Percentiles rank a stretch among this genome's conserved stretches.
phyloP scores from a whole-genome alignment of 2,329 filamentous ascomycete species.

The Colletotrichum limetticola region DNA sequence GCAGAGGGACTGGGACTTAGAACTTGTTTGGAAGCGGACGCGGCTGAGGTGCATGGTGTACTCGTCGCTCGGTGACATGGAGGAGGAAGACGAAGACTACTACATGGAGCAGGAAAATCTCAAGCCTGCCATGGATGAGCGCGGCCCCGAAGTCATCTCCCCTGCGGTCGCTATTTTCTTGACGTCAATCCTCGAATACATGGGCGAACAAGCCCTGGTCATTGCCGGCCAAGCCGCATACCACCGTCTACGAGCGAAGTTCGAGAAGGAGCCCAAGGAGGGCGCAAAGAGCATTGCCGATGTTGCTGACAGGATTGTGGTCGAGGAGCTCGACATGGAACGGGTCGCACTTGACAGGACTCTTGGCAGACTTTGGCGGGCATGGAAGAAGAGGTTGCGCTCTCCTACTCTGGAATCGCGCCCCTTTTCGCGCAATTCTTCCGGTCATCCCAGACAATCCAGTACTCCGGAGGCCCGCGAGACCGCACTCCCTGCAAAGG shows the following conservation, averaged over 20 bases:
- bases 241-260: constrained; percentile 69
- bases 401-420: constrained; percentile 61
- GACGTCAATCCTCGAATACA: constrained; percentile 92
- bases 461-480: constrained; percentile 52
- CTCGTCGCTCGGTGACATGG: constrained; percentile 93
- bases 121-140: constrained; percentile 65
- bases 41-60: constrained; percentile 98
- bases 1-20: constrained; percentile 82
- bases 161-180: constrained; percentile 95
- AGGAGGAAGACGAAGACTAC: constrained; percentile 95
- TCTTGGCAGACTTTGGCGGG: constrained; percentile 89
- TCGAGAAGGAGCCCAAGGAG: constrained; percentile 69
- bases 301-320: constrained; percentile 74
- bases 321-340: constrained; percentile 93
- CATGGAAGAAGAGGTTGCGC: constrained; percentile 90
- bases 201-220: constrained; percentile 91
- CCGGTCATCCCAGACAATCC: constrained; percentile 49
- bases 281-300: constrained; percentile 58
- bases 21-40: constrained; percentile 93
- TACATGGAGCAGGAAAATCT: constrained; percentile 85
- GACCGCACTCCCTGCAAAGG: constrained; percentile 46
- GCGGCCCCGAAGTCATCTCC: constrained; percentile 77
- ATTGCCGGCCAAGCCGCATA: constrained; percentile 87
- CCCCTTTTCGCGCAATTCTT: constrained; percentile 61
- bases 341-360: constrained; percentile 90